Conservation (phyloP, 495 filamentous ascomycete species). For the Penicillium paradoxum region DNA sequence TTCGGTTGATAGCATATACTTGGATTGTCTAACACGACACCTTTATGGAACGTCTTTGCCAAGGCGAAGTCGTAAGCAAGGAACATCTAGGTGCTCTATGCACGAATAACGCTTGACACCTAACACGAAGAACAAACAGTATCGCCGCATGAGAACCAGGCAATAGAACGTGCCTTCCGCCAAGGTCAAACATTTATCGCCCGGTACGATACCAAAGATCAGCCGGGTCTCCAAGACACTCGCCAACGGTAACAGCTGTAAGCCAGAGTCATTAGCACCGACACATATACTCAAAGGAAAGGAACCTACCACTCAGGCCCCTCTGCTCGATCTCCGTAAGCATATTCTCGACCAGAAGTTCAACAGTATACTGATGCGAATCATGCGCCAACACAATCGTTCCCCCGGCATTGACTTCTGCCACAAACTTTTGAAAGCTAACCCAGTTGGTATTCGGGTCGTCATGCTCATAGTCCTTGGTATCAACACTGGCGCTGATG, state of each 20-base stretch:
- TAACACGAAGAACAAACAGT: neutral
- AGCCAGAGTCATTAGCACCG: conserved; percentile 13
- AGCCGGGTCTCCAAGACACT: conserved; percentile 64
- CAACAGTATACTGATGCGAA: conserved; percentile 39
- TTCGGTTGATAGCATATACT: neutral
- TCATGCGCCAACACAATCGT: conserved; percentile 44
- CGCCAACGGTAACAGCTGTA: conserved; percentile 64
- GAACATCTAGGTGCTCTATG: neutral
- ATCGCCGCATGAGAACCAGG: neutral
- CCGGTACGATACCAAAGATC: conserved; percentile 58
- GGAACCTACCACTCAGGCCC: conserved; percentile 30
- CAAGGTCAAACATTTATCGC: neutral
- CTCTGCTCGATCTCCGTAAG: conserved; percentile 25
- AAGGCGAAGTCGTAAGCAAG: neutral
- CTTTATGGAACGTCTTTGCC: no score
- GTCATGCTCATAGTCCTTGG: conserved; percentile 41
- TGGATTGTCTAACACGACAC: neutral
- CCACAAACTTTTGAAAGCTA: conserved; percentile 29
- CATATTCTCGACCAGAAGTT: conserved; percentile 32
- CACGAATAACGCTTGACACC: neutral
- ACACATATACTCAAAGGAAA: neutral
- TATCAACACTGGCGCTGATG: conserved; percentile 41
- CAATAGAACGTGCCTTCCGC: no score
- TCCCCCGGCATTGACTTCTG: conserved; percentile 26
- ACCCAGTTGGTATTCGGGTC: conserved; percentile 17